Conservation (phyloP, 2,329 filamentous ascomycete genomes). For the Pleomassaria siparia region DNA sequence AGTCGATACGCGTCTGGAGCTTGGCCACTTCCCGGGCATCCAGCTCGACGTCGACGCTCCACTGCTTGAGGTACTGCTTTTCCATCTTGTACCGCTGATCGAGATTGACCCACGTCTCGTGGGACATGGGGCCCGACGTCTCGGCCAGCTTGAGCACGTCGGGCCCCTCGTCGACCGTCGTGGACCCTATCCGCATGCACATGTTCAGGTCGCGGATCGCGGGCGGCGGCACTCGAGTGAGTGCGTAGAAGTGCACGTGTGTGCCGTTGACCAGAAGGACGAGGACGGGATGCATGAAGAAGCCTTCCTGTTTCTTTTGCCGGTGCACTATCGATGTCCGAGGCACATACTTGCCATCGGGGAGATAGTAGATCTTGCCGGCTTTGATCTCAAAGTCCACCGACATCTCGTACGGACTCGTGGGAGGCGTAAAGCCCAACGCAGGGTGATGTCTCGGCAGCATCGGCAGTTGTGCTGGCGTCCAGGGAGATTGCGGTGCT, state of each 20-base stretch:
- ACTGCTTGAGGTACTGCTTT: constrained; percentile 8
- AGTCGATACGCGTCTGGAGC: constrained; percentile 8
- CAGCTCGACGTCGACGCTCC: constrained; percentile 12
- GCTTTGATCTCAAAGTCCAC: too few species aligned
- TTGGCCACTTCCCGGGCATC: constrained; percentile 12
- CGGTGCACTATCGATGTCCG: constrained; percentile 12
- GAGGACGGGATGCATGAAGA: constrained; percentile 22
- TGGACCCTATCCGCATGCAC: constrained; percentile 14
- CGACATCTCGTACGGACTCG: too few species aligned
- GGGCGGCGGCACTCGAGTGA: constrained; percentile 15
- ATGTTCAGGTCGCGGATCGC: constrained; percentile 16
- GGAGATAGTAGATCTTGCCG: constrained; percentile 18
- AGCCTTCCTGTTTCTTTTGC: constrained; percentile 19
- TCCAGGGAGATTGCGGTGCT: too few species aligned
- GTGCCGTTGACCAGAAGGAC: constrained; percentile 9
- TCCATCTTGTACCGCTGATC: constrained; percentile 23
- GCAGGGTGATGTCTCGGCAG: too few species aligned
- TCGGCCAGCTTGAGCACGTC: constrained; percentile 11
- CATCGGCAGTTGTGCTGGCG: too few species aligned
- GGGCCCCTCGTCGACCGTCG: constrained; percentile 4
- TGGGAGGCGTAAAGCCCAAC: too few species aligned
- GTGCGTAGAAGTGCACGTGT: constrained; percentile 17
- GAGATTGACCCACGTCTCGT: constrained; percentile 18
- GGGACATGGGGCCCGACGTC: constrained; percentile 13
- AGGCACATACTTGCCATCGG: constrained; percentile 7